A percentile compares a stretch with the other conserved stretches of the same genome.
These are phyloP conservation scores for Miscanthus sacchariflorus DNA, from an alignment of 202 grass and related monocot genomes.

Conservation along the genomic window DNA sequence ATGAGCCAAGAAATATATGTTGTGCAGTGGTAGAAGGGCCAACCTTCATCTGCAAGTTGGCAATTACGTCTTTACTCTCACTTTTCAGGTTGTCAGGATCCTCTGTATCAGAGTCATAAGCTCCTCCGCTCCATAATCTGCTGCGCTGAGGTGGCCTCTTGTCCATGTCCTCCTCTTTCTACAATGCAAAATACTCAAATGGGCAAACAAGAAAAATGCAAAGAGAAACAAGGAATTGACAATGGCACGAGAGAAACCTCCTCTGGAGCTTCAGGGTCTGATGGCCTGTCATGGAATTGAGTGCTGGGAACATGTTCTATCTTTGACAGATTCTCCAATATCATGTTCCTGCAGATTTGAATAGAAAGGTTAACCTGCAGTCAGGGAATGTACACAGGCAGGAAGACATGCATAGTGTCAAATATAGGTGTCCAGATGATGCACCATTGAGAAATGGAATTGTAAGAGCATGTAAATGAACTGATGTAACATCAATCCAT, in stretches of 20 bases:
- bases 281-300: slow-evolving; percentile 86
- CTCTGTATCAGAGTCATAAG: slow-evolving; percentile 90
- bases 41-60: slow-evolving; percentile 56
- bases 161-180: slow-evolving; percentile 86
- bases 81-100: slow-evolving; percentile 55
- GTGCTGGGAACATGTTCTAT: slow-evolving; percentile 91
- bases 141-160: slow-evolving; percentile 65
- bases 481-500: slow-evolving; percentile 25
- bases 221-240: slow-evolving; percentile 40
- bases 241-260: slow-evolving; percentile 63
- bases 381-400: slow-evolving; percentile 8
- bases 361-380: slow-evolving; percentile 20
- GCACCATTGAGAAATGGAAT: slow-evolving; percentile 24
- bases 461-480: not conserved
- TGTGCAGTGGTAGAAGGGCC: slow-evolving; percentile 14
- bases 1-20: slow-evolving; percentile 4
- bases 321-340: slow-evolving; percentile 84
- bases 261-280: slow-evolving; percentile 75
- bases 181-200: slow-evolving; percentile 47
- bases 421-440: slow-evolving; percentile 2
- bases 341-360: slow-evolving; percentile 73
- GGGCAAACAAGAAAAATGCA: slow-evolving; percentile 33
- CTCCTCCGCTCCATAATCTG: slow-evolving; percentile 81
- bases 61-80: slow-evolving; percentile 39
- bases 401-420: not conserved